Evolutionary conservation across 192 early-diverging fungal species (phyloP).

Genomic region (Linnemannia schmuckeri): DNA sequence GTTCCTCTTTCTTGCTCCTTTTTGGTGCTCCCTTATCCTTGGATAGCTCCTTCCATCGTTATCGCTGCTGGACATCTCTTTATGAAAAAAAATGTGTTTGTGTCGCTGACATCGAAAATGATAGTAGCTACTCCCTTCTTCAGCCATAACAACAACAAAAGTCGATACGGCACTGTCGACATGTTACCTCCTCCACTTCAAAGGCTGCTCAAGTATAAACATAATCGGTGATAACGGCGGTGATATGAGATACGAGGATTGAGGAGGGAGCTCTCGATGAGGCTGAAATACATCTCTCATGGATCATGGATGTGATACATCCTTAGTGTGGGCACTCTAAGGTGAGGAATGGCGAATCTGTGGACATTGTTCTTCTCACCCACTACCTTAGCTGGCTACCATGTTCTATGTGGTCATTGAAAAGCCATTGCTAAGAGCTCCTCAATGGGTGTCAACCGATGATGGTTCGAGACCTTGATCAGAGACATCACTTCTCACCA

Average conservation of each 20-base stretch:
- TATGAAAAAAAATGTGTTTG: not conserved
- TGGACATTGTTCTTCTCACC: no score
- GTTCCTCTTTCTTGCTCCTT: not conserved
- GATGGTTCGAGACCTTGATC: no score
- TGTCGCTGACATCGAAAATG: constrained; percentile 10
- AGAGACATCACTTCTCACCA: no score
- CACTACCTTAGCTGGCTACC: no score
- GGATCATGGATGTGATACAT: no score
- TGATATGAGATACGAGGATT: not conserved
- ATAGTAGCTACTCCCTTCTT: not conserved
- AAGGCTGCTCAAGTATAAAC: not conserved
- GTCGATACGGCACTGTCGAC: not conserved
- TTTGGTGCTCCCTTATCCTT: constrained; percentile 1
- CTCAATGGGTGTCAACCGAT: no score
- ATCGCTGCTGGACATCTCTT: not conserved
- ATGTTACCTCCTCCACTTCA: not conserved
- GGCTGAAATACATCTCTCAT: not conserved
- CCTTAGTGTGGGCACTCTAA: not conserved
- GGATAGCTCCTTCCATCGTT: not conserved
- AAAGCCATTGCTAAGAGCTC: no score
- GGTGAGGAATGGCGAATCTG: not conserved
- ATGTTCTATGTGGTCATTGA: no score
- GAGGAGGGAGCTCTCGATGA: not conserved
- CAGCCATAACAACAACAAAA: not conserved
- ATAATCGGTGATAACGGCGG: not conserved